phyloP scores from a whole-genome alignment of 495 filamentous ascomycete genomes.

The Polyplosphaeria fusca region DNA sequence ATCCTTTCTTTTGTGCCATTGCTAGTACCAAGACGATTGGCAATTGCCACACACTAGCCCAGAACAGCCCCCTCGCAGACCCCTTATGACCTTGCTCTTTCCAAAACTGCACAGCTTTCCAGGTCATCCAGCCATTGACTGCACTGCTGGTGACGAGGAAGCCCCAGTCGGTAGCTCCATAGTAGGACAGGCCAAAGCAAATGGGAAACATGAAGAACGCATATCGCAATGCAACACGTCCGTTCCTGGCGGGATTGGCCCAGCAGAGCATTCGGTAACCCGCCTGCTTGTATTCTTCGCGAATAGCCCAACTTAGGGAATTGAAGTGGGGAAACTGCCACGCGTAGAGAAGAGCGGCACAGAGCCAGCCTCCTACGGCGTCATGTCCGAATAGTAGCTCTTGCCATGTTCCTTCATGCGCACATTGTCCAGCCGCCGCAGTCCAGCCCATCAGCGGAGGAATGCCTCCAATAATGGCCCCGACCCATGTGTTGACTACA shows the following conservation, averaged over 20 bases:
- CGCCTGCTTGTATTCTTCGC: slow-evolving; percentile 82
- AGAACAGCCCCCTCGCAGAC: slow-evolving; percentile 82
- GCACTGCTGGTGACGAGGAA: slow-evolving; percentile 78
- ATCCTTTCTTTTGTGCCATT: slow-evolving; percentile 88
- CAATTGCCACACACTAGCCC: slow-evolving; percentile 97
- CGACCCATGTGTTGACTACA: slow-evolving; percentile 91
- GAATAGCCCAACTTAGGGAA: slow-evolving; percentile 78
- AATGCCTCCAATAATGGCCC: slow-evolving; percentile 87
- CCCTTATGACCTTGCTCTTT: slow-evolving; percentile 72
- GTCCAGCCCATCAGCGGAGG: slow-evolving; percentile 98
- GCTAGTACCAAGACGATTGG: slow-evolving; percentile 88
- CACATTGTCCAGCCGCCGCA: slow-evolving; percentile 82
- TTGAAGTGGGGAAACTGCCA: slow-evolving; percentile 99
- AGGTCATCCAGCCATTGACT: slow-evolving; percentile 82
- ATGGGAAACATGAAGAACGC: slow-evolving; percentile 84
- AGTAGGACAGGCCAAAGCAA: slow-evolving; percentile 75
- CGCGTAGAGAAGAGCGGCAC: slow-evolving; percentile 79
- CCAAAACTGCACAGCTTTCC: slow-evolving; percentile 82
- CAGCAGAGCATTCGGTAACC: slow-evolving; percentile 90
- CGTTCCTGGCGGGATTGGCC: slow-evolving; percentile 79
- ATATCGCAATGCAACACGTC: slow-evolving; percentile 82
- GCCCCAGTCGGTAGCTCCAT: slow-evolving; percentile 79
- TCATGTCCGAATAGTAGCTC: slow-evolving; percentile 72
- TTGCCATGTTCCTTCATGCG: slow-evolving; percentile 67
- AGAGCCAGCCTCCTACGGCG: slow-evolving; percentile 82